A percentile compares a stretch with the other conserved stretches of the same genome.
phyloP scores from a whole-genome alignment of 768 basidiomycete species.

The Kwoniella bestiolae region DNA sequence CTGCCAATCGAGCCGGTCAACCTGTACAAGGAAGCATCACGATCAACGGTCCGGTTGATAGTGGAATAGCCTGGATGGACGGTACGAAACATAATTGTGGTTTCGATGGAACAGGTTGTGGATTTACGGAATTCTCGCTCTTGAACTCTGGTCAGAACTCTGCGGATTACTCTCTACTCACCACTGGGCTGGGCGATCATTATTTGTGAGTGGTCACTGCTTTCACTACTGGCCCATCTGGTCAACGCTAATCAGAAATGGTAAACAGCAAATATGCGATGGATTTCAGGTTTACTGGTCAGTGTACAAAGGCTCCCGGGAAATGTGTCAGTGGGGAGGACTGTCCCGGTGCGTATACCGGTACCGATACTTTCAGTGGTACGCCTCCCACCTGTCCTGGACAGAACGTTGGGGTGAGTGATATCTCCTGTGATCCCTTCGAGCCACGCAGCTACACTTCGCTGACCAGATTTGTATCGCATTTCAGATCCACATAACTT shows the following conservation, averaged over 20 bases:
- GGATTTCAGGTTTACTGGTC: conserved; percentile 6
- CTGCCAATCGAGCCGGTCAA: neutral
- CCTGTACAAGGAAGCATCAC: conserved; percentile 11
- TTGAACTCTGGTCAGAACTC: conserved; percentile 8
- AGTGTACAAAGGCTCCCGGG: conserved; percentile 2
- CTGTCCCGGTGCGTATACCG: conserved; percentile 13
- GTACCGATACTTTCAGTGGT: neutral
- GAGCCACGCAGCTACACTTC: too few relatives aligned
- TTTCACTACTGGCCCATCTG: neutral
- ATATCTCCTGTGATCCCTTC: too few relatives aligned
- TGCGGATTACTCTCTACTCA: conserved; percentile 23
- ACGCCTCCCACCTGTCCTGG: neutral
- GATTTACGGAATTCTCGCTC: conserved; percentile 23
- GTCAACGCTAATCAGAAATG: too few relatives aligned
- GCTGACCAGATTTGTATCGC: neutral
- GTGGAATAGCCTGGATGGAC: conserved; percentile 29
- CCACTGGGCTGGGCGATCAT: conserved; percentile 20
- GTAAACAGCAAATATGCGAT: conserved; percentile 4
- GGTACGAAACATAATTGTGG: conserved; percentile 10
- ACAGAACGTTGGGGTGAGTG: neutral
- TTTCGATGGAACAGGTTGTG: conserved; percentile 26
- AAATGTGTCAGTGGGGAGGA: neutral
- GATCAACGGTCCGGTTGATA: conserved; percentile 22
- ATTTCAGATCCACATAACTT: neutral
- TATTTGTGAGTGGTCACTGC: conserved; percentile 14